These are phyloP conservation scores for Pestalotiopsis fici DNA, from an alignment of 2,329 filamentous ascomycete species.

Conservation along the genomic window DNA sequence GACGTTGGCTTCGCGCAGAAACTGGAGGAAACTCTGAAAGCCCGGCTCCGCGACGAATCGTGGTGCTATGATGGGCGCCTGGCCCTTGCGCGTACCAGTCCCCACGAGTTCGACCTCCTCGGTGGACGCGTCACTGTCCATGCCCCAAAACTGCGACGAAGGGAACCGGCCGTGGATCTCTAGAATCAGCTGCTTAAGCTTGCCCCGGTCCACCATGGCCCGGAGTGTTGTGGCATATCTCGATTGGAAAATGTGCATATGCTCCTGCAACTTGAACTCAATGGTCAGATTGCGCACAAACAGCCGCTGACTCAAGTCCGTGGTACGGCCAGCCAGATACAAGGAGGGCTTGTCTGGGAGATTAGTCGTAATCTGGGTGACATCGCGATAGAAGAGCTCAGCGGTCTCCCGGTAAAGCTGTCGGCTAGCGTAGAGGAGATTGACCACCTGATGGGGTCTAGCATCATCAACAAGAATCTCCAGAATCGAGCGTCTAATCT, in stretches of 20 bases:
- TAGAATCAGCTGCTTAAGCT: conserved; percentile 20
- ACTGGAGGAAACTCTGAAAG: conserved; percentile 29
- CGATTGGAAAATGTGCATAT: conserved; percentile 19
- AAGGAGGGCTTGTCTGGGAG: conserved; percentile 14
- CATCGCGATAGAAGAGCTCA: conserved; percentile 25
- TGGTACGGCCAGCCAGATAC: conserved; percentile 18
- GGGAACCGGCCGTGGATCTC: conserved; percentile 24
- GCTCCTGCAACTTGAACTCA: conserved; percentile 20
- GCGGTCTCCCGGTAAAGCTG: conserved; percentile 25
- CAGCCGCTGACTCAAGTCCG: conserved; percentile 21
- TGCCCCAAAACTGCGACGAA: conserved; percentile 25
- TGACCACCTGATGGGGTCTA: conserved; percentile 14
- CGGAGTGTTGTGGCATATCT: conserved; percentile 19
- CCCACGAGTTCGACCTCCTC: conserved; percentile 14
- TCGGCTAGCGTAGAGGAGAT: conserved; percentile 22
- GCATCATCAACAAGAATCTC: conserved; percentile 15
- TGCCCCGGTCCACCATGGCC: conserved; percentile 23
- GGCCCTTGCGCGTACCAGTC: conserved; percentile 13
- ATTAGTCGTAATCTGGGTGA: conserved; percentile 20
- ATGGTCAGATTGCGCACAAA: conserved; percentile 24
- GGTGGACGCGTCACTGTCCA: conserved; percentile 10
- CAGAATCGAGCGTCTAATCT: conserved; percentile 24
- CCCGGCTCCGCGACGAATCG: conserved; percentile 20
- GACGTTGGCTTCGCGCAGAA: conserved; percentile 18
- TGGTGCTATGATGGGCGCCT: conserved; percentile 17